Base-by-base conservation (phyloP, 1,284 basidiomycete genomes). In the Neolentinus lepideus region DNA sequence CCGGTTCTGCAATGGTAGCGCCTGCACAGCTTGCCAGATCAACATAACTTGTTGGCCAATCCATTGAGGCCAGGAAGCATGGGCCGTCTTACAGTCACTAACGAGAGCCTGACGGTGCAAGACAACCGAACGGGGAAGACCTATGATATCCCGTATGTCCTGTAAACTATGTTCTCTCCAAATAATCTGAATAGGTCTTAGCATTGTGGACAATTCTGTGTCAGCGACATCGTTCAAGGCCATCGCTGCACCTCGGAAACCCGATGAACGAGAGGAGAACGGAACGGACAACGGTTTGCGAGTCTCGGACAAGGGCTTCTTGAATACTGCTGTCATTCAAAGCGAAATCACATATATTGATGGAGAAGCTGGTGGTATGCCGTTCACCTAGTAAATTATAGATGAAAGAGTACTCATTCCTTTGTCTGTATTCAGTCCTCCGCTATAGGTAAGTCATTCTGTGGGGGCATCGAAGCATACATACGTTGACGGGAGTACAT, bases 321-420 rank as follows among this genome's bases (percentile, higher is more conserved):
- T 92, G 71, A 94, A 94, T 63, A 94, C 92, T 1, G 90, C 92
- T 33, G 90, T 92, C 56, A 81, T 94, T 57, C 74, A 81, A 59
- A 90, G 87, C 59, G 69, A 79, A 63, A 94, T 94, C 65, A 94
- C 92, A 0, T 94, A 86, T 64, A 94, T 94, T 64, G 91, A 94
- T 66, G 92, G 91, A 54, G 86, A 91, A 24, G 84, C 83, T 21
- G 90, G 90, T 68, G 73, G 86, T 85, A 59, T 55, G 79, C 6
- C 22, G 3, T 11, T 26, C 21, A 24, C 6, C 12, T 22, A 4
- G 38, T n/a, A n/a, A n/a, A n/a, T 27, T 14, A 47, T 26, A 9
- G 22, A 11, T 24, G n/a, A 4, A 11, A 24, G 9, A 8, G 26
- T 12, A 10, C 27, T 19, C 24, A 38, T 27, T 6, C 47, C 27